A percentile compares a stretch with the other conserved stretches of the same genome.
phyloP scores from a whole-genome alignment of 1,284 basidiomycete genomes.

The Ustilago loliicola region DNA sequence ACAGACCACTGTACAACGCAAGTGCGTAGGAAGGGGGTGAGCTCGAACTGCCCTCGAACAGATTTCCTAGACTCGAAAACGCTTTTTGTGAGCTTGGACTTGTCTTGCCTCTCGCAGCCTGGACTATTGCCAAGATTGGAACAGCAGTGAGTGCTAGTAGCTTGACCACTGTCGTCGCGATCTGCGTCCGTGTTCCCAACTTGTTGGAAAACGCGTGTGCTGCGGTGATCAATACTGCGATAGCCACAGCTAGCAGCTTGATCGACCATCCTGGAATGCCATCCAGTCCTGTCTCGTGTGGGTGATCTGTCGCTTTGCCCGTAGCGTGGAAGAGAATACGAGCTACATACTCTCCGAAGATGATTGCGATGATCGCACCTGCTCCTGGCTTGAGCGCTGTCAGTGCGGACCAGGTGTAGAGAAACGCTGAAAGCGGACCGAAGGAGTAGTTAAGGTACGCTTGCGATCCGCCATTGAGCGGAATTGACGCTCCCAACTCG shows the following conservation, averaged over 20 bases:
- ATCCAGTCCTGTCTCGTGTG: slow-evolving; percentile 78
- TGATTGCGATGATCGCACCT: slow-evolving; percentile 74
- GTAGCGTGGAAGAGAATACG: slow-evolving; percentile 73
- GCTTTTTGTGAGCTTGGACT: slow-evolving; percentile 47
- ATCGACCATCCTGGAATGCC: slow-evolving; percentile 91
- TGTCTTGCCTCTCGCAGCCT: slow-evolving; percentile 76
- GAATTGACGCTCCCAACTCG: slow-evolving; percentile 73
- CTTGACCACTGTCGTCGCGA: slow-evolving; percentile 89
- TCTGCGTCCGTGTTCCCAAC: slow-evolving; percentile 83
- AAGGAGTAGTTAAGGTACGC: slow-evolving; percentile 84
- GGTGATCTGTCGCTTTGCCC: slow-evolving; percentile 74
- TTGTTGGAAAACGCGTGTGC: slow-evolving; percentile 84
- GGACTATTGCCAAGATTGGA: slow-evolving; percentile 80
- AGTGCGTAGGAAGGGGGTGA: slow-evolving; percentile 89
- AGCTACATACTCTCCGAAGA: slow-evolving; percentile 83
- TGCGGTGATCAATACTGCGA: slow-evolving; percentile 80
- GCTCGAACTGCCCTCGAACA: slow-evolving; percentile 82
- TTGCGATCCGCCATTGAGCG: slow-evolving; percentile 73
- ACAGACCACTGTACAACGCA: slow-evolving; percentile 93
- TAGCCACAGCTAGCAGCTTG: slow-evolving; percentile 84
- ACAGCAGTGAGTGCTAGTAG: slow-evolving; percentile 78
- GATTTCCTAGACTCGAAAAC: slow-evolving; percentile 49
- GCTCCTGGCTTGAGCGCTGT: slow-evolving; percentile 74
- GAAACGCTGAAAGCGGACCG: slow-evolving; percentile 77
- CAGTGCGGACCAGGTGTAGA: slow-evolving; percentile 71